Base-by-base conservation (phyloP, 78 protist species). In the Blattamonas nauphoetae region DNA sequence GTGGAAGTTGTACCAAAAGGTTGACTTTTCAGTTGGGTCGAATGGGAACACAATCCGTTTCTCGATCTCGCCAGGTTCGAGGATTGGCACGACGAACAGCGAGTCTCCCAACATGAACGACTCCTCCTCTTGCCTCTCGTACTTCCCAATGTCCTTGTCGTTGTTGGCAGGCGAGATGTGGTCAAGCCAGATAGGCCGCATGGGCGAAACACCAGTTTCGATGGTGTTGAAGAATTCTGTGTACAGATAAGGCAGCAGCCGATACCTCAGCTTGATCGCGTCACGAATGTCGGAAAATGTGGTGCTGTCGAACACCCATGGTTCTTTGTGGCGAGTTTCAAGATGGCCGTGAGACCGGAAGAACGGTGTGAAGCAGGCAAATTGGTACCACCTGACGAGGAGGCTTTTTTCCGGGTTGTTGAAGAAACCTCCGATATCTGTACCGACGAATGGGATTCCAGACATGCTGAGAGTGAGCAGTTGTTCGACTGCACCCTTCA, bases 371-470 rank as follows among this genome's bases (percentile, higher is more conserved):
- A 91, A 96, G 0, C 96, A 94, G 44, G 94, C 98, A 0, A 90
- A 88, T 80, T 97, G 97, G 87, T 92, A 94, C 99, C 99, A 98
- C 6, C 99, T 91, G 2, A 90, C 89, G 33, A 96, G 0, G 45
- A 98, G 91, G 88, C 97, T 99, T 0, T 90, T 84, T 11, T 92
- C 94, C 1, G 99, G 97, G 89, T 98, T 90, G 29, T 91, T 93
- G 85, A 95, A 97, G 94, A 97, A 97, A 41, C 99, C 99, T 32
- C 99, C 99, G 45, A 97, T 95, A 83, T 97, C 99, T 0, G 98
- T 98, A 79, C 96, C 96, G 41, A 86, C 87, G 34, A 95, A 94
- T 42, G 97, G 90, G 29, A 96, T 63, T 45, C 98, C 98, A 2
- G 95, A 88, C 34, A 97, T 3, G 41, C 88, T 45, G 45, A 96